Evolutionary conservation across 2,329 filamentous ascomycete genomes (phyloP).

Genomic region (Nemania sp.): DNA sequence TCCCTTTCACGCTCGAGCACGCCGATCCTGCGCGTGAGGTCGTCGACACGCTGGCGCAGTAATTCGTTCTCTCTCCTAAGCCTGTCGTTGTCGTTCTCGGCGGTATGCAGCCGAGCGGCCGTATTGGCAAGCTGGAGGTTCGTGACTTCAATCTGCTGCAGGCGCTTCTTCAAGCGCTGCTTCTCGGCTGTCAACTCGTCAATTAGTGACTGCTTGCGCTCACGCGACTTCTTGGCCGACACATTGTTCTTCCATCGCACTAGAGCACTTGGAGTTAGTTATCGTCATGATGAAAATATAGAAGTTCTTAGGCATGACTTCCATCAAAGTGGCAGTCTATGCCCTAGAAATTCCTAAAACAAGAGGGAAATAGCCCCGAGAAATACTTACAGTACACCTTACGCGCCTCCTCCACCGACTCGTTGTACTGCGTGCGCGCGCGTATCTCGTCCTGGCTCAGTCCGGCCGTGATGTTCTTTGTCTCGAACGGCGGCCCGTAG

Average conservation of each 20-base stretch:
- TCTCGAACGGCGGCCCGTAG: slow-evolving; percentile 31
- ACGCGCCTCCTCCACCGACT: slow-evolving; percentile 6
- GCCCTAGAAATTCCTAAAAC: too few relatives aligned
- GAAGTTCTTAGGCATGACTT: too few relatives aligned
- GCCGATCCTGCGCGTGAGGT: not conserved
- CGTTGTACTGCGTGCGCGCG: not conserved
- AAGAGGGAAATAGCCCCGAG: too few relatives aligned
- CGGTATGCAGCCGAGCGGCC: not conserved
- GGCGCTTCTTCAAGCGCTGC: not conserved
- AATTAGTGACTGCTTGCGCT: slow-evolving; percentile 20
- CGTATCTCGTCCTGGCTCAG: slow-evolving; percentile 21
- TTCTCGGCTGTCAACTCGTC: slow-evolving; percentile 21
- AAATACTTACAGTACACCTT: too few relatives aligned
- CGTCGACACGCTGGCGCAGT: not conserved
- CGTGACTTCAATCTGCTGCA: not conserved
- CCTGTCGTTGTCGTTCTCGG: not conserved
- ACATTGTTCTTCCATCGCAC: slow-evolving; percentile 28
- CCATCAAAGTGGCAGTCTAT: too few relatives aligned
- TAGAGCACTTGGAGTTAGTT: too few relatives aligned
- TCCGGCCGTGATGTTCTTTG: slow-evolving; percentile 4
- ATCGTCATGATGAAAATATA: too few relatives aligned
- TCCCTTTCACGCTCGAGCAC: not conserved
- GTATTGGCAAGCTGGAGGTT: not conserved
- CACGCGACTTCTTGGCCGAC: slow-evolving; percentile 28
- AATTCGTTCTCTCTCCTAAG: slow-evolving; percentile 10